Conservation (phyloP, 2,329 filamentous ascomycete genomes). For the Phoma sp. region DNA sequence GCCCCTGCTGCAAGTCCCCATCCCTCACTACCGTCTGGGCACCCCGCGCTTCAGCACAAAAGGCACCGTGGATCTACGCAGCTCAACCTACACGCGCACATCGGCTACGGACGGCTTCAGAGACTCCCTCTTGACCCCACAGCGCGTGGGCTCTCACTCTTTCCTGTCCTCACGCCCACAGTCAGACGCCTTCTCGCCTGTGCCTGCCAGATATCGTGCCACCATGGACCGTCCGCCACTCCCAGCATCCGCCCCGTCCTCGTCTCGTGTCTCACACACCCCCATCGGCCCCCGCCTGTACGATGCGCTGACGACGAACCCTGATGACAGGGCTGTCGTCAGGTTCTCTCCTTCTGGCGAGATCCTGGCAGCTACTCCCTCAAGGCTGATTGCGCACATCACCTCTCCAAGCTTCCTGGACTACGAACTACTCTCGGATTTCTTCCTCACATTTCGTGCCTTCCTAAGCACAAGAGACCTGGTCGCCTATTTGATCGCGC, state of each 20-base stretch:
- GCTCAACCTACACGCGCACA: constrained; percentile 74
- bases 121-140: constrained; percentile 62
- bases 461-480: constrained; percentile 82
- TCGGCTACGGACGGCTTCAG: constrained; percentile 73
- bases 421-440: constrained; percentile 95
- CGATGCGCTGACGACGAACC: constrained; percentile 78
- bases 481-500: constrained; percentile 81
- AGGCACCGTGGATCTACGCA: constrained; percentile 78
- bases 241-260: constrained; percentile 43
- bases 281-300: constrained; percentile 72
- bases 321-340: constrained; percentile 82
- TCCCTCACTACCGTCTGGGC: constrained; percentile 84
- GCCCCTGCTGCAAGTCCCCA: constrained; percentile 73
- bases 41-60: constrained; percentile 78
- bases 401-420: constrained; percentile 95
- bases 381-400: constrained; percentile 92
- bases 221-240: constrained; percentile 46
- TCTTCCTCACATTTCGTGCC: constrained; percentile 92
- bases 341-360: constrained; percentile 77
- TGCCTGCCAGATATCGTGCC: constrained; percentile 40
- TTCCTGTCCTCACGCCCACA: constrained; percentile 45
- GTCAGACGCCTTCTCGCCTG: constrained; percentile 48
- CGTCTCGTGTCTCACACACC: constrained; percentile 45
- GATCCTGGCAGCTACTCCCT: constrained; percentile 87
- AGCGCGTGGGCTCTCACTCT: constrained; percentile 44